Conservation (phyloP, 106 monocot genomes). For the Apostasia ramifera region DNA sequence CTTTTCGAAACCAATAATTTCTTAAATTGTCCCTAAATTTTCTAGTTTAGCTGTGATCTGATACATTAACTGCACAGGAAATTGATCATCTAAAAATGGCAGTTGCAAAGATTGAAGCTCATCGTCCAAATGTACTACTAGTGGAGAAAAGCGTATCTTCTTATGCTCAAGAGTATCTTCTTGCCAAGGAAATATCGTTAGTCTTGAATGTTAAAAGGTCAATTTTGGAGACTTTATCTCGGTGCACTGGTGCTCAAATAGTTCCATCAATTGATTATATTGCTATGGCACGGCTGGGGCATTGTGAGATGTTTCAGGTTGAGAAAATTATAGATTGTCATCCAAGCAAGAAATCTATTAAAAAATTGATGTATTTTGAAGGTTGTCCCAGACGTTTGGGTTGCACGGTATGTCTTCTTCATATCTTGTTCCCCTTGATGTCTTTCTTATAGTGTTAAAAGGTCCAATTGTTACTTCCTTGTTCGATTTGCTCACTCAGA, state of each 20-base stretch:
- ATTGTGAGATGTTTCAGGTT: conserved; percentile 64
- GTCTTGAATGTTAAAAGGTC: conserved; percentile 81
- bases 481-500: too few species aligned
- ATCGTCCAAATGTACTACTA: conserved; percentile 70
- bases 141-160: conserved; percentile 94
- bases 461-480: too few species aligned
- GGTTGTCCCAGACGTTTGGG: conserved; percentile 81
- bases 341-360: conserved; percentile 45
- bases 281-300: conserved; percentile 47
- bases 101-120: conserved; percentile 64
- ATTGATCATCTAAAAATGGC: conserved; percentile 48
- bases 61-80: conserved; percentile 39
- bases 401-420: conserved; percentile 67
- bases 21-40: not conserved
- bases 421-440: not conserved
- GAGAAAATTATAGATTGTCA: conserved; percentile 34
- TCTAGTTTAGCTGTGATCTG: not conserved
- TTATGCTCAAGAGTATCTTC: conserved; percentile 71
- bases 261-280: conserved; percentile 63
- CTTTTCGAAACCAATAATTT: too few species aligned
- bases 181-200: conserved; percentile 84
- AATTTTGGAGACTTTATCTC: conserved; percentile 73
- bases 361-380: conserved; percentile 92
- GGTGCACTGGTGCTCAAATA: conserved; percentile 81
- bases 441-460: too few species aligned